Evolutionary conservation across 2,329 filamentous ascomycete genomes (phyloP), one percentile per base, ranked within the genome.

Genomic region (Sporothrix curviconia): DNA sequence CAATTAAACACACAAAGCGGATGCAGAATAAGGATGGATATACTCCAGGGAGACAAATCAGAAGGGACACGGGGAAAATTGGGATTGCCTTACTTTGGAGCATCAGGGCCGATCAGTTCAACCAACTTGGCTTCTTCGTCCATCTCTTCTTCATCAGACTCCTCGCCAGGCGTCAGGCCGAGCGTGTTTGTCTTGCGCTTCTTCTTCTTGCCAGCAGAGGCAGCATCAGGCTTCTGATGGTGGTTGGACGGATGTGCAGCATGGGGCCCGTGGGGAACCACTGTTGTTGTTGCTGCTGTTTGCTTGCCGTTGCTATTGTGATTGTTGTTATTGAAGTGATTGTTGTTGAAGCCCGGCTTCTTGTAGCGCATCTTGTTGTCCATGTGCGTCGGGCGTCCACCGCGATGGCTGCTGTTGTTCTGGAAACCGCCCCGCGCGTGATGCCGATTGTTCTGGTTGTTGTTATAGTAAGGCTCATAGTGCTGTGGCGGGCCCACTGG

Each of bases 111-210:
- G 57, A 83, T 77, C 53, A 83, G 64, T 64, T 80, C 80, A 55
- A 69, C 78, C 58, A 79, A 74, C 63, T 68, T 72, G 63, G 81
- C 78, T 72, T 89, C 86, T 71, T 92, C 89, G 64, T 91, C 87
- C 56, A 82, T 76, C 60, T 87, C 82, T 55, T 85, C 83, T 49
- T 87, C 85, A 57, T 87, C 85, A 4, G 79, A 84, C 53, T 82
- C 80, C 64, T 83, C 79, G 28, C 81, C 82, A 15, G 86, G 85
- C 8, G 85, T 88, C 50, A 92, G 75, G 34, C 88, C 88, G 24
- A 91, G 77, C 1, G 84, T 85, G 63, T 88, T 88, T 39, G 82
- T 83, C 73, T 84, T 86, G 58, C 84, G 81, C 75, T 86, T 87
- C 76, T 88, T 89, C 69, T 85, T 86, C 69, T 85, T 86, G 59